These are phyloP conservation scores for Colletotrichum somersetense DNA, from an alignment of 2,329 filamentous ascomycete species.

Conservation along the genomic window DNA sequence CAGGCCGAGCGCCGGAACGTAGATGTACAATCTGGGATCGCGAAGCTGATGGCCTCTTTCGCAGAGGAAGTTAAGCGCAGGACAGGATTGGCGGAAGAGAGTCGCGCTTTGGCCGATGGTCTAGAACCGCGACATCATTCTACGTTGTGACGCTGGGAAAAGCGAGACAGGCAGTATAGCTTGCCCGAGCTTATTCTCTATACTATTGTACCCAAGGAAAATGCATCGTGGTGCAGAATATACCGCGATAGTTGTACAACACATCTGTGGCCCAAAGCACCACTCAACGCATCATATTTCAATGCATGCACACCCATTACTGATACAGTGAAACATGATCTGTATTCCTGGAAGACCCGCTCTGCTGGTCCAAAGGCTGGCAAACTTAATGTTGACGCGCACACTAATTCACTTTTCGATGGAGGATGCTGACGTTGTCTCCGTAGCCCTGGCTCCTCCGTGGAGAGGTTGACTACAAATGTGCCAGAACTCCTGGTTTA, in stretches of 20 bases:
- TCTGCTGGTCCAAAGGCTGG: background rate
- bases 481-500: background rate
- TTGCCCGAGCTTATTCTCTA: background rate
- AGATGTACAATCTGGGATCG: constrained; percentile 37
- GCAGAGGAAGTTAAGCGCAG: constrained; percentile 36
- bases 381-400: background rate
- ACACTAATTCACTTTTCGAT: background rate
- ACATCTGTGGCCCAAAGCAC: background rate
- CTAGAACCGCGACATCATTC: constrained; percentile 7
- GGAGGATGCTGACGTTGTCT: background rate
- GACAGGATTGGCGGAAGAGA: constrained; percentile 21
- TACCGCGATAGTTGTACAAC: constrained; percentile 1
- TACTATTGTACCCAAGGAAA: background rate
- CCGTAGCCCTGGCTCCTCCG: background rate
- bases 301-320: background rate
- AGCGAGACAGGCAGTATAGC: too few relatives aligned
- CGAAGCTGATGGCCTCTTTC: constrained; percentile 37
- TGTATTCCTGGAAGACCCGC: background rate
- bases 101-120: background rate
- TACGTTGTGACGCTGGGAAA: constrained; percentile 1
- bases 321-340: background rate
- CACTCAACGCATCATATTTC: background rate
- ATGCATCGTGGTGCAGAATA: background rate
- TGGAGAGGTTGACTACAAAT: background rate
- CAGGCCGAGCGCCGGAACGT: constrained; percentile 37